Percentiles rank a stretch among this genome's conserved stretches.
Conservation (phyloP, 148 eudicot species). For the Agrostemma githago region DNA sequence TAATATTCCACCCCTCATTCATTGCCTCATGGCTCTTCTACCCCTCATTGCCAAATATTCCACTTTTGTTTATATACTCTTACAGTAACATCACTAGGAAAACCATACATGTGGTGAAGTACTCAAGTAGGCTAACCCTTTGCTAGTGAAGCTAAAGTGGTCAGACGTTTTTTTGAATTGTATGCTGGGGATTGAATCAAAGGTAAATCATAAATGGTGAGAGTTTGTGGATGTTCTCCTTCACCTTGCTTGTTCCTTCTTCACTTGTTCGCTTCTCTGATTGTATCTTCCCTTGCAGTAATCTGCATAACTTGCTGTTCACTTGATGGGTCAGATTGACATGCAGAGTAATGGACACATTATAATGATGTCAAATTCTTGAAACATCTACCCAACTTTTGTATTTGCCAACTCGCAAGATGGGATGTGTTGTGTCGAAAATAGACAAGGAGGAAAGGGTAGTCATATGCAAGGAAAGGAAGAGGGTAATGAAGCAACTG, state of each 20-base stretch:
- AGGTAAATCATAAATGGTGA: neutral
- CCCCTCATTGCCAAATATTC: too few relatives aligned
- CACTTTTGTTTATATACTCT: too few relatives aligned
- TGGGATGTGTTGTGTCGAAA: constrained; percentile 71
- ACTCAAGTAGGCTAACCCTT: neutral
- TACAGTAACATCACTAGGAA: neutral
- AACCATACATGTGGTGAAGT: neutral
- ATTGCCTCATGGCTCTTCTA: neutral
- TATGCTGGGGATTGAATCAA: neutral
- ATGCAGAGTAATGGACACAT: neutral
- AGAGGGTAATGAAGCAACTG: constrained; percentile 55
- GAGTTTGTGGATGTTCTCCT: neutral
- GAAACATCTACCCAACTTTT: neutral
- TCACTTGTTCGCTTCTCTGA: neutral
- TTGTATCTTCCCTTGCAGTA: neutral
- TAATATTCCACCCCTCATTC: too few relatives aligned
- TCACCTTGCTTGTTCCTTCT: neutral
- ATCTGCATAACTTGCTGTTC: neutral
- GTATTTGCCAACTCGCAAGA: constrained; percentile 12
- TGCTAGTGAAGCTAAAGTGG: neutral
- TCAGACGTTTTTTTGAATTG: neutral
- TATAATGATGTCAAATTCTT: neutral
- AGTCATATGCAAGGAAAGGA: constrained; percentile 62
- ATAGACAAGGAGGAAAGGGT: constrained; percentile 70
- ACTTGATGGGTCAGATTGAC: neutral